These are phyloP conservation scores for Hyphodiscus sp. DNA, from an alignment of 2,329 filamentous ascomycete species.

Conservation along the genomic window DNA sequence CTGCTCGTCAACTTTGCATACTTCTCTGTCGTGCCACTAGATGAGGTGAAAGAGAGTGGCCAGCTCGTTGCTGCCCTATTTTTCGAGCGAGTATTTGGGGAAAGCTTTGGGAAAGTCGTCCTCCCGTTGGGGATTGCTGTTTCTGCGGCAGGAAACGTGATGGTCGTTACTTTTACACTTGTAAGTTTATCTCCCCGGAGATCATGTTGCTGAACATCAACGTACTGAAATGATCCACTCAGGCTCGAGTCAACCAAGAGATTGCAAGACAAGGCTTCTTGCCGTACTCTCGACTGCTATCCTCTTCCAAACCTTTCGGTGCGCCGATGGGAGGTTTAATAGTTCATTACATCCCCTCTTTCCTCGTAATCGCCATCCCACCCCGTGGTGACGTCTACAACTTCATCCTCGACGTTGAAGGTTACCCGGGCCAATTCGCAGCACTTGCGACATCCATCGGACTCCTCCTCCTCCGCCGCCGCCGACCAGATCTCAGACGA, in stretches of 20 bases:
- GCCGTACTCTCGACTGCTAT: slow-evolving; percentile 34
- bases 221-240: too few relatives aligned
- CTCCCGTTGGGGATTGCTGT: slow-evolving; percentile 41
- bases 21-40: slow-evolving; percentile 50
- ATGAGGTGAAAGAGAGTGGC: slow-evolving; percentile 48
- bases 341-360: slow-evolving; percentile 57
- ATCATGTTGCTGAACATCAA: too few relatives aligned
- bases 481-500: slow-evolving; percentile 36
- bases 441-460: slow-evolving; percentile 28
- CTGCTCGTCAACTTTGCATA: slow-evolving; percentile 55
- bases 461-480: slow-evolving; percentile 44
- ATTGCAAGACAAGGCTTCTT: slow-evolving; percentile 42
- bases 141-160: slow-evolving; percentile 42
- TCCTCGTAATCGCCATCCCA: slow-evolving; percentile 46
- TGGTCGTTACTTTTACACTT: slow-evolving; percentile 44
- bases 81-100: slow-evolving; percentile 48
- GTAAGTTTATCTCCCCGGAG: too few relatives aligned
- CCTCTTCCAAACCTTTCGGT: slow-evolving; percentile 20
- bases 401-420: slow-evolving; percentile 35
- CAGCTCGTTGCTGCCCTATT: slow-evolving; percentile 50
- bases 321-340: slow-evolving; percentile 35
- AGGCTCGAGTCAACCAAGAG: slow-evolving; percentile 43
- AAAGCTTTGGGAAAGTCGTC: slow-evolving; percentile 34
- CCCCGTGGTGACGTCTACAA: slow-evolving; percentile 35
- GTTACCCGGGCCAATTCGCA: slow-evolving; percentile 39